phyloP scores from a whole-genome alignment of 768 basidiomycete genomes.

The Boletellus emodensis region DNA sequence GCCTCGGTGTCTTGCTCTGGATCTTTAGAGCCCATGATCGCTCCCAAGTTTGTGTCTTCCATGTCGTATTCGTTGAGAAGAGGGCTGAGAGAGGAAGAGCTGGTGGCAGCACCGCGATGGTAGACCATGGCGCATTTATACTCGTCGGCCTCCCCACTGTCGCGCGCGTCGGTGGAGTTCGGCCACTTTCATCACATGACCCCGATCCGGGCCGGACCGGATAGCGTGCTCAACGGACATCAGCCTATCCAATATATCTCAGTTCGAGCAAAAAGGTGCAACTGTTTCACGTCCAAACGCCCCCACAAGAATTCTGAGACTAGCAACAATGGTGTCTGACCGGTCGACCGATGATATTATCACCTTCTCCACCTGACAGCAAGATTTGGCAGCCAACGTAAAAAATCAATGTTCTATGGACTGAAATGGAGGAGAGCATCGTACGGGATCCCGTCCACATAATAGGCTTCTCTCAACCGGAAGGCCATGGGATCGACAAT shows the following conservation, averaged over 20 bases:
- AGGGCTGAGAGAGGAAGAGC: conserved; percentile 15
- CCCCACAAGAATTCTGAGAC: background rate
- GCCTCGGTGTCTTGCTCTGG: background rate
- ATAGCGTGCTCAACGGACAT: too few species aligned
- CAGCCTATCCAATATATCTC: too few species aligned
- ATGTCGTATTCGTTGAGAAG: conserved; percentile 4
- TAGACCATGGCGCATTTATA: conserved; percentile 14
- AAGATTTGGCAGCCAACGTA: background rate
- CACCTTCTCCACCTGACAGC: conserved; percentile 5
- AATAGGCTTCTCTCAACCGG: conserved; percentile 28
- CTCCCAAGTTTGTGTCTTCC: conserved; percentile 1
- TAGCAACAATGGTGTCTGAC: background rate
- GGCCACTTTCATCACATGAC: too few species aligned
- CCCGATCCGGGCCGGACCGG: too few species aligned
- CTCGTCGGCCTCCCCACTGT: background rate
- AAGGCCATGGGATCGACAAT: conserved; percentile 62
- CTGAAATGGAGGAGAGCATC: conserved; percentile 23
- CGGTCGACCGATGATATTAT: background rate
- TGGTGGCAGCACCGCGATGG: conserved; percentile 5
- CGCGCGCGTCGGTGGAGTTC: too few species aligned
- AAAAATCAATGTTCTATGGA: conserved; percentile 19
- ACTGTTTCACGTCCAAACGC: too few species aligned
- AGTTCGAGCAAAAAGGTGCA: too few species aligned
- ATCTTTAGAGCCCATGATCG: conserved; percentile 11
- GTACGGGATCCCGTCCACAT: conserved; percentile 31